phyloP scores from a whole-genome alignment of 495 filamentous ascomycete species.

The Penicillium desertorum region DNA sequence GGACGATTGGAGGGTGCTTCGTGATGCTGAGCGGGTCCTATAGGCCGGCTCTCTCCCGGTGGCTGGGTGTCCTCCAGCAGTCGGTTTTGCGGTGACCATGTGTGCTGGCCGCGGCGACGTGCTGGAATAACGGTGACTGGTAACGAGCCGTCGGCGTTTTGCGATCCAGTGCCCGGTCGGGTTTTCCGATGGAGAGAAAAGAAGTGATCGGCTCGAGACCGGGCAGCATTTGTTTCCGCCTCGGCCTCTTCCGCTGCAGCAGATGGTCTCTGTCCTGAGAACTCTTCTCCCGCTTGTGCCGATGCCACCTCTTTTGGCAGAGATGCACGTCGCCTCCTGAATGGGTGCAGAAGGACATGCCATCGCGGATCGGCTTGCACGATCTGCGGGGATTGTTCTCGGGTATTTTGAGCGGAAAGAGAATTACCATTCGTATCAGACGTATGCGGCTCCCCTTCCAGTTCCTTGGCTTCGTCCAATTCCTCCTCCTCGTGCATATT shows the following conservation, averaged over 20 bases:
- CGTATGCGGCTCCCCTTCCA: conserved; percentile 19
- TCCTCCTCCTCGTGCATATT: conserved; percentile 43
- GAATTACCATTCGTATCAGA: conserved; percentile 13
- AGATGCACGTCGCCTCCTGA: conserved; percentile 52
- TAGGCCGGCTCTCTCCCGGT: conserved; percentile 2
- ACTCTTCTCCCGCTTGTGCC: conserved; percentile 46
- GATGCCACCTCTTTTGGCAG: conserved; percentile 56
- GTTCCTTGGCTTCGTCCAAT: conserved; percentile 34
- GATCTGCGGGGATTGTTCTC: conserved; percentile 39
- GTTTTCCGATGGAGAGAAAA: conserved; percentile 34
- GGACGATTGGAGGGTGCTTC: conserved; percentile 5
- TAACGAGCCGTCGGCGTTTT: conserved; percentile 37
- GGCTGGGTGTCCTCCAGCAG: conserved; percentile 16
- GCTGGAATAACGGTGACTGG: conserved; percentile 71
- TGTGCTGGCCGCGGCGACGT: conserved; percentile 52
- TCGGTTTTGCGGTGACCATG: conserved; percentile 41
- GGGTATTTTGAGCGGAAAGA: conserved; percentile 17
- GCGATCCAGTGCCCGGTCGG: conserved; percentile 27
- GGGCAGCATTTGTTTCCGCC: conserved; percentile 13
- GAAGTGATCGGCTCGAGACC: conserved; percentile 28
- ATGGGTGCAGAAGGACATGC: conserved; percentile 52
- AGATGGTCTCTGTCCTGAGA: conserved; percentile 18
- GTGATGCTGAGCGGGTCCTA: conserved; percentile 1
- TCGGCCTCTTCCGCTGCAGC: conserved; percentile 30
- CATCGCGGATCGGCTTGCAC: conserved; percentile 43